These are phyloP conservation scores for Aspergillus panamensis DNA, from an alignment of 495 filamentous ascomycete species.

Conservation along the genomic window DNA sequence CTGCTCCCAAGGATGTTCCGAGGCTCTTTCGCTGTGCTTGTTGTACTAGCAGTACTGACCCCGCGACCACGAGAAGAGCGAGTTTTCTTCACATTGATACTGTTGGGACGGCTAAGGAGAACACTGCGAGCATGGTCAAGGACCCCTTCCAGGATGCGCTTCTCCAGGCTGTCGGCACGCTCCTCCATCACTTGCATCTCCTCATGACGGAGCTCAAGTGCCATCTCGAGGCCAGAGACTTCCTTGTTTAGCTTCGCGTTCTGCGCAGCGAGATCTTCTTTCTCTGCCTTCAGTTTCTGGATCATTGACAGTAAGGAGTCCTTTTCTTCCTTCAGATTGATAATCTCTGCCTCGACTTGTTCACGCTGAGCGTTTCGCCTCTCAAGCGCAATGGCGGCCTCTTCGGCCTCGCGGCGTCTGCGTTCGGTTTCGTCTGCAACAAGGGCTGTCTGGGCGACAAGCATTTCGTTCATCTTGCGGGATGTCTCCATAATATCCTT, in stretches of 20 bases:
- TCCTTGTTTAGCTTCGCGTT: constrained; percentile 77
- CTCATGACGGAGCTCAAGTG: constrained; percentile 80
- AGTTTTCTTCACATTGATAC: constrained; percentile 74
- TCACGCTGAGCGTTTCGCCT: constrained; percentile 73
- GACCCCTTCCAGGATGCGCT: constrained; percentile 88
- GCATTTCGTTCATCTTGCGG: constrained; percentile 79
- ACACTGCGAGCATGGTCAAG: constrained; percentile 90
- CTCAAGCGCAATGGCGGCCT: constrained; percentile 77
- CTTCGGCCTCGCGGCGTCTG: constrained; percentile 76
- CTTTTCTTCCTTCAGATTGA: constrained; percentile 61
- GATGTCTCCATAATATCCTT: constrained; percentile 84
- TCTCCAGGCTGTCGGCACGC: constrained; percentile 81
- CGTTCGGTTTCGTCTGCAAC: constrained; percentile 76
- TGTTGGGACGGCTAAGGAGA: constrained; percentile 58
- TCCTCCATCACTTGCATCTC: constrained; percentile 87
- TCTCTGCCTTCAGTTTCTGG: constrained; percentile 57
- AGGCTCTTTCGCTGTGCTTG: constrained; percentile 39
- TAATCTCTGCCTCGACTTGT: constrained; percentile 68
- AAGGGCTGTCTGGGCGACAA: constrained; percentile 71
- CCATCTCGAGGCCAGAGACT: constrained; percentile 82
- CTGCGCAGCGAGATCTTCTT: constrained; percentile 66
- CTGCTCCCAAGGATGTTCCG: constrained; percentile 46
- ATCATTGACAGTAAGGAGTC: constrained; percentile 57
- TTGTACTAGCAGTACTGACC: constrained; percentile 37
- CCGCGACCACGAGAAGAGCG: constrained; percentile 48